A percentile compares a stretch with the other conserved stretches of the same genome.
These are phyloP conservation scores for Xylariaceae sp. DNA, from an alignment of 2,329 filamentous ascomycete species.

Conservation along the genomic window DNA sequence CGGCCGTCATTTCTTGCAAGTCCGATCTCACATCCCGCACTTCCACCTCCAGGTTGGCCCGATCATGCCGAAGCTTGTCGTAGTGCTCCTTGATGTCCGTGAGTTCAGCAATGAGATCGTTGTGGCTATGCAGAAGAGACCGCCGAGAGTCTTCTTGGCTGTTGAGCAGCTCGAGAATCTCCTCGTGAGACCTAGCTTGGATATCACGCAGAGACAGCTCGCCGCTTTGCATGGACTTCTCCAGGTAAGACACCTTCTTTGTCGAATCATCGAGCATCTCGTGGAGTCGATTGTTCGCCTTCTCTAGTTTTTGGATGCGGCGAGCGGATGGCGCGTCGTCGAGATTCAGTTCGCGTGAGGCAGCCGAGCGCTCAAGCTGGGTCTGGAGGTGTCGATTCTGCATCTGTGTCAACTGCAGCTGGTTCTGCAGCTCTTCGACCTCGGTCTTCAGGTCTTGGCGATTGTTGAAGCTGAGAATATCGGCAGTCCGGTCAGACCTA, in stretches of 20 bases:
- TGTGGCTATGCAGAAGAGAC: constrained; percentile 76
- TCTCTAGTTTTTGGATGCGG: constrained; percentile 84
- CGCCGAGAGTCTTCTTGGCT: constrained; percentile 87
- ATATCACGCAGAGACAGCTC: constrained; percentile 86
- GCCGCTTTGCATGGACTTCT: constrained; percentile 79
- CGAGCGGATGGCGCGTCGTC: constrained; percentile 75
- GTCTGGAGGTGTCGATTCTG: constrained; percentile 88
- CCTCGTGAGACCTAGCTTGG: constrained; percentile 88
- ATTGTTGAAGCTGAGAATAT: constrained; percentile 78
- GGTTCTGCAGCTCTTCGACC: constrained; percentile 87
- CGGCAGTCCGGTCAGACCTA: constrained; percentile 77
- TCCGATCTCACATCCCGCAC: constrained; percentile 80
- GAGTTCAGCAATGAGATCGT: constrained; percentile 77
- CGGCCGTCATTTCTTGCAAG: constrained; percentile 69
- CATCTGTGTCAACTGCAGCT: constrained; percentile 91
- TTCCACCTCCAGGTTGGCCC: constrained; percentile 75
- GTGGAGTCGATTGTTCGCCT: constrained; percentile 85
- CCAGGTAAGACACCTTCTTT: constrained; percentile 84
- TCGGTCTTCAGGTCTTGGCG: constrained; percentile 88
- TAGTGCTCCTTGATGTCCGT: constrained; percentile 81
- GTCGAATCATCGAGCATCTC: constrained; percentile 91
- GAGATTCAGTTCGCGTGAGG: constrained; percentile 54
- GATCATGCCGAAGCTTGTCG: constrained; percentile 78
- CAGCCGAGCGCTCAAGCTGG: constrained; percentile 68
- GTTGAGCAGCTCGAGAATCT: constrained; percentile 86